Evolutionary conservation across 306 rosid species (phyloP).

Genomic region (Casuarina equisetifolia): DNA sequence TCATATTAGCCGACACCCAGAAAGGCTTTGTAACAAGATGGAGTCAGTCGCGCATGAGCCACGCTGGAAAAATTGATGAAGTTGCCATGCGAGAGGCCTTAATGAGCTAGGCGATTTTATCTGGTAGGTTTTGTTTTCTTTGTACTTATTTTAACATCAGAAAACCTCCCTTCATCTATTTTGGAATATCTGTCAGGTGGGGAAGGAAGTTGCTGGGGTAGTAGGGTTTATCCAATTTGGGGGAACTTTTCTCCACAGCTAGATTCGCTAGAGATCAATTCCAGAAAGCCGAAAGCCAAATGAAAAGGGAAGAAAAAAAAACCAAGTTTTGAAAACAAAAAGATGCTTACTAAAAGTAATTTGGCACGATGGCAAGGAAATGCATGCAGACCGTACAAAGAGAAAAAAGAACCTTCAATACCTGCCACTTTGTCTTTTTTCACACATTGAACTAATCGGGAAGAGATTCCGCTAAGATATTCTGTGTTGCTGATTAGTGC

Average conservation of each 20-base stretch:
- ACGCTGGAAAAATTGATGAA: too few species aligned
- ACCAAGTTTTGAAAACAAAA: background rate
- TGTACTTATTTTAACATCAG: too few species aligned
- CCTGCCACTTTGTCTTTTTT: background rate
- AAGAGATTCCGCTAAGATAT: background rate
- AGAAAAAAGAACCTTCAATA: background rate
- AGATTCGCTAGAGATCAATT: background rate
- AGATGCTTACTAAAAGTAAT: background rate
- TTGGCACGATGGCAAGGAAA: background rate
- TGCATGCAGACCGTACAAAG: background rate
- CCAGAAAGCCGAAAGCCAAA: background rate
- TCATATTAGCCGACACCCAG: too few species aligned
- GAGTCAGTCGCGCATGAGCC: too few species aligned
- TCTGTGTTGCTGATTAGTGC: background rate
- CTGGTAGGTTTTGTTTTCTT: too few species aligned
- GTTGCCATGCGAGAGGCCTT: too few species aligned
- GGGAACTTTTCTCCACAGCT: background rate
- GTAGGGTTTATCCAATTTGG: background rate
- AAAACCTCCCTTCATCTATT: too few species aligned
- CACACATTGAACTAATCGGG: background rate
- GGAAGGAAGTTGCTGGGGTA: background rate
- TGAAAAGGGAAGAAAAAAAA: background rate
- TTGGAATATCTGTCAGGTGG: background rate
- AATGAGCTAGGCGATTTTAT: too few species aligned
- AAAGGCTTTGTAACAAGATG: too few species aligned